phyloP scores from a whole-genome alignment of 768 basidiomycete species.

The Suillus lakei region DNA sequence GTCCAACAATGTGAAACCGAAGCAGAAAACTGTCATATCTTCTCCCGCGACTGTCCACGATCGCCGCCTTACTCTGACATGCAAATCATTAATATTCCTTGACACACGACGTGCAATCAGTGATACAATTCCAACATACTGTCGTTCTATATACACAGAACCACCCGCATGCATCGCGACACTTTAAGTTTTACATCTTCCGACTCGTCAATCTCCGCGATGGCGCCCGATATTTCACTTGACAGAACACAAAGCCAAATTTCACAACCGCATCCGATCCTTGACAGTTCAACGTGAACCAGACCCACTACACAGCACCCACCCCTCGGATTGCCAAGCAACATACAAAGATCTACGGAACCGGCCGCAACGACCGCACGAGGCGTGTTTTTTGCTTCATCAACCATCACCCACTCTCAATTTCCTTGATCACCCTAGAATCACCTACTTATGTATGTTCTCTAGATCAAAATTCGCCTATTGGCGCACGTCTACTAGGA shows the following conservation, averaged over 20 bases:
- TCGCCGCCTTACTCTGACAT: neutral
- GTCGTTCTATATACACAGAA: no score
- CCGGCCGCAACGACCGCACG: no score
- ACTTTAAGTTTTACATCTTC: neutral
- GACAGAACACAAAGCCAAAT: slow-evolving; percentile 2
- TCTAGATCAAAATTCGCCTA: neutral
- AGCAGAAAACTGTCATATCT: neutral
- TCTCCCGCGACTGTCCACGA: slow-evolving; percentile 4
- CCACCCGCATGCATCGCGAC: neutral
- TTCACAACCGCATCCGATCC: neutral
- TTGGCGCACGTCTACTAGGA: neutral
- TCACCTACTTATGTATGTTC: neutral
- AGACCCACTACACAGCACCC: no score
- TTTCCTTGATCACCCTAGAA: neutral
- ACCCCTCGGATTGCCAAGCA: no score
- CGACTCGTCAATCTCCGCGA: neutral
- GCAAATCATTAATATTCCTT: neutral
- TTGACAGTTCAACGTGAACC: neutral
- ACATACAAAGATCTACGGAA: no score
- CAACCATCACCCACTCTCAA: neutral
- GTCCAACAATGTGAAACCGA: neutral
- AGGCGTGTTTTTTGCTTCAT: no score
- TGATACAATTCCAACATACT: no score
- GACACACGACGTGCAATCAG: neutral
- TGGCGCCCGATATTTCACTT: slow-evolving; percentile 1